Evolutionary conservation across 495 filamentous ascomycete genomes (phyloP).

Genomic region (Daldinia vernicosa): DNA sequence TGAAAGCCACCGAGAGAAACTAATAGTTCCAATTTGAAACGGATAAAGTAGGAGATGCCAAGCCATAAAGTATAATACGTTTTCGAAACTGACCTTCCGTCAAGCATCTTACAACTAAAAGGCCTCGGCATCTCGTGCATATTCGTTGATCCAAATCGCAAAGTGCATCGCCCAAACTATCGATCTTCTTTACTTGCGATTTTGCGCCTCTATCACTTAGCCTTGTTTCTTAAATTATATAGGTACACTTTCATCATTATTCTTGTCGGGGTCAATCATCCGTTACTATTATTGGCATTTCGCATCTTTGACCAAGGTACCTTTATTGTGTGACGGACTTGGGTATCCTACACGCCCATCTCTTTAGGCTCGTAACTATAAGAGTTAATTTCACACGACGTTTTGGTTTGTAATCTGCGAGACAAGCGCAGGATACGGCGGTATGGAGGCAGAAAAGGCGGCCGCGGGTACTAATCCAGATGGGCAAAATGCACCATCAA

Average conservation of each 20-base stretch:
- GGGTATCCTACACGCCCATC: constrained; percentile 5
- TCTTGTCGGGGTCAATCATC: not conserved
- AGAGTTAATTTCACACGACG: not conserved
- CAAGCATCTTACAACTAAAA: constrained; percentile 30
- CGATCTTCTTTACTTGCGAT: not conserved
- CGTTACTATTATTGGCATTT: too few species aligned
- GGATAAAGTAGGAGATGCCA: not conserved
- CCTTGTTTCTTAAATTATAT: not conserved
- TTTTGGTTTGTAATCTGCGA: not conserved
- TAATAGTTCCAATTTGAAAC: not conserved
- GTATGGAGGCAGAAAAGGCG: constrained; percentile 34
- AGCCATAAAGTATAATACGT: not conserved
- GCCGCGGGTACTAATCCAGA: constrained; percentile 22
- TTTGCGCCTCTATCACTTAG: not conserved
- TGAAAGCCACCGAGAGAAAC: not conserved
- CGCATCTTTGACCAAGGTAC: not conserved
- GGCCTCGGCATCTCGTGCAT: constrained; percentile 39
- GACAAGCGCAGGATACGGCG: not conserved
- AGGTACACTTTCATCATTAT: not conserved
- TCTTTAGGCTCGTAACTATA: not conserved
- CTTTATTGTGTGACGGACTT: not conserved
- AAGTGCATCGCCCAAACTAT: not conserved
- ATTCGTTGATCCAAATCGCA: constrained; percentile 23
- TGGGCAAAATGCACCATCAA: constrained; percentile 14
- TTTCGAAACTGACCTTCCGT: constrained; percentile 3